A percentile compares a stretch with the other conserved stretches of the same genome.
phyloP scores from a whole-genome alignment of 148 eudicot species.

The Heliosperma pusillum region DNA sequence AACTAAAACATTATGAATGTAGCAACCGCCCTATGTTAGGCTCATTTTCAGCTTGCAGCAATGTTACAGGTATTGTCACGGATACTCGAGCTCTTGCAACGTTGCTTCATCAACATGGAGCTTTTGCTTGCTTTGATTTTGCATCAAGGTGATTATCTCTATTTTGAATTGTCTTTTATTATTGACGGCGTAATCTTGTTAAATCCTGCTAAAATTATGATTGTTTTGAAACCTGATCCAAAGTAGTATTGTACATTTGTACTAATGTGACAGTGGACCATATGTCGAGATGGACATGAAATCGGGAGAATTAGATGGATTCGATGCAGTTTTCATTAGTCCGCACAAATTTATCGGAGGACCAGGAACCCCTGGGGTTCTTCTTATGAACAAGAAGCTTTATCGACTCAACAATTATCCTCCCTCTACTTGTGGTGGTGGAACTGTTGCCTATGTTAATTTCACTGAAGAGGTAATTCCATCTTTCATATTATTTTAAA shows the following conservation, averaged over 20 bases:
- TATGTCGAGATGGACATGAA: conserved; percentile 45
- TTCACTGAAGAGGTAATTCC: conserved; percentile 33
- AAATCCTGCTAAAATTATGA: neutral
- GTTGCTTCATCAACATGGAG: conserved; percentile 41
- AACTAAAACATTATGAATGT: conserved; percentile 29
- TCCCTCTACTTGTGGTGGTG: conserved; percentile 49
- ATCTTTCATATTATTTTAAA: neutral
- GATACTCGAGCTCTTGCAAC: conserved; percentile 38
- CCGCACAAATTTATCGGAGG: conserved; percentile 53
- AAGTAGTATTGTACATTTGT: no score
- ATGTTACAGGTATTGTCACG: conserved; percentile 57
- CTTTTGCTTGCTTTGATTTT: conserved; percentile 54
- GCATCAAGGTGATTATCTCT: conserved; percentile 39
- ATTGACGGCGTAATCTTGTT: no score
- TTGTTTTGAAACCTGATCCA: neutral
- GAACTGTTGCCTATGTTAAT: conserved; percentile 44
- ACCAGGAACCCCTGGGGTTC: conserved; percentile 44
- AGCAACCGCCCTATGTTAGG: conserved; percentile 56
- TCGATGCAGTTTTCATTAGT: conserved; percentile 45
- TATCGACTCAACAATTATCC: conserved; percentile 33
- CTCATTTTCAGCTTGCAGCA: conserved; percentile 75
- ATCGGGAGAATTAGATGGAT: conserved; percentile 46
- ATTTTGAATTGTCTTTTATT: no score
- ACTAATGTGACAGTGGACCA: conserved; percentile 31
- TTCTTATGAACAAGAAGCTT: conserved; percentile 40